Evolutionary conservation across 495 filamentous ascomycete species (phyloP).

Genomic region (Hypomontagnella monticulosa): DNA sequence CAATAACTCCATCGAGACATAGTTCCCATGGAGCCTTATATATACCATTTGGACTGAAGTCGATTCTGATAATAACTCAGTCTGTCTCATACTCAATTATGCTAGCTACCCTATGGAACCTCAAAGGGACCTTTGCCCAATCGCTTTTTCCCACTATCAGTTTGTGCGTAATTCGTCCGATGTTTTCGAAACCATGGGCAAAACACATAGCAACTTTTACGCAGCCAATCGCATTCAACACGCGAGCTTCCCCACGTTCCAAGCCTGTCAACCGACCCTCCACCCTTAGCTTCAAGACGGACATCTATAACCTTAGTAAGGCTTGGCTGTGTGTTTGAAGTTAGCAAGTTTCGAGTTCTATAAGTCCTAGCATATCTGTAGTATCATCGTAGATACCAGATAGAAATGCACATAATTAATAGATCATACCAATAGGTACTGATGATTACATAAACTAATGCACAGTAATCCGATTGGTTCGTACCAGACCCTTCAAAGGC

Average conservation of each 20-base stretch:
- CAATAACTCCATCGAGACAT: background rate
- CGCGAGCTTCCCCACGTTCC: constrained; percentile 22
- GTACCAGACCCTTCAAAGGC: no score
- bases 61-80: background rate
- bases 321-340: constrained; percentile 21
- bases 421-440: no score
- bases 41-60: constrained; percentile 25
- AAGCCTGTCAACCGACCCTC: background rate
- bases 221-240: constrained; percentile 38
- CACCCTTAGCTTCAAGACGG: constrained; percentile 5
- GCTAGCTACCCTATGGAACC: no score
- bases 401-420: no score
- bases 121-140: background rate
- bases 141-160: constrained; percentile 5
- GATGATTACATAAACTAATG: no score
- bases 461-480: no score
- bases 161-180: constrained; percentile 17
- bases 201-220: constrained; percentile 18
- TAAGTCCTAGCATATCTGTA: background rate
- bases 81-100: background rate
- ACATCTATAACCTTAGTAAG: background rate
- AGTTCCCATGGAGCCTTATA: constrained; percentile 26
- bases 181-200: constrained; percentile 34
- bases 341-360: constrained; percentile 19
- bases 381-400: no score